Base-by-base conservation (phyloP, 257 asterid species). In the Solanum chaucha region DNA sequence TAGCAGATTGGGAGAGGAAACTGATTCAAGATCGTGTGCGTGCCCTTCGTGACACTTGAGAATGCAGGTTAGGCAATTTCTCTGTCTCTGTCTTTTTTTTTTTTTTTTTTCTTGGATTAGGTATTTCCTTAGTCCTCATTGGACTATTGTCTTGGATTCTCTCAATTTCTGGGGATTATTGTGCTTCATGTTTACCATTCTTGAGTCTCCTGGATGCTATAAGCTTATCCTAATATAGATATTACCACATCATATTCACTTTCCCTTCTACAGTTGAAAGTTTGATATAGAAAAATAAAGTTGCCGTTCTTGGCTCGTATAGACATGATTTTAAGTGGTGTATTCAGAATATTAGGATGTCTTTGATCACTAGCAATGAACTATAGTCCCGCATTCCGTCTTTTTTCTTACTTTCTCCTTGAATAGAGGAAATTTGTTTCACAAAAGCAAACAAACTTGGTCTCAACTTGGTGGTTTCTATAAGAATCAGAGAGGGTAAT, bases 1-100 rank as follows among this genome's bases (percentile, higher is more conserved):
- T 96, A 73, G 92, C 98, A 17, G 94, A 90, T 75, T 94, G 98
- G 99, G 99, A 96, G 91, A 91, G 98, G 88, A 90, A 88, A 86
- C 87, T 94, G 86, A 94, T 95, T 87, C 96, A 94, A 90, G 95
- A 95, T 40, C 91, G 95, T 30, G 96, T 96, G 8, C 97, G 91
- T 14, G 91, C 93, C 40, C 97, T 96, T 78, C 94, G 92, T 67
- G 89, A 87, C 41, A 87, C 93, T 82, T 94, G 88, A 92, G 87
- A 74, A 72, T 19, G 59, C 38, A 30, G 38, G 40, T 74, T 24
- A 35, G 72, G 48, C 40, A 65, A 35, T 78, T 75, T 87, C 24
- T 80, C 12, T 19, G 35, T 9, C 67, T 67, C 55, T 34, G 20
- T 41, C 14, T 41, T 24, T 8, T 6, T 11, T n/a, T 40, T 40